Percentiles rank a stretch among this genome's conserved stretches.
Evolutionary conservation across 176 grass and related monocot genomes (phyloP).

Genomic region (Carex pumila): DNA sequence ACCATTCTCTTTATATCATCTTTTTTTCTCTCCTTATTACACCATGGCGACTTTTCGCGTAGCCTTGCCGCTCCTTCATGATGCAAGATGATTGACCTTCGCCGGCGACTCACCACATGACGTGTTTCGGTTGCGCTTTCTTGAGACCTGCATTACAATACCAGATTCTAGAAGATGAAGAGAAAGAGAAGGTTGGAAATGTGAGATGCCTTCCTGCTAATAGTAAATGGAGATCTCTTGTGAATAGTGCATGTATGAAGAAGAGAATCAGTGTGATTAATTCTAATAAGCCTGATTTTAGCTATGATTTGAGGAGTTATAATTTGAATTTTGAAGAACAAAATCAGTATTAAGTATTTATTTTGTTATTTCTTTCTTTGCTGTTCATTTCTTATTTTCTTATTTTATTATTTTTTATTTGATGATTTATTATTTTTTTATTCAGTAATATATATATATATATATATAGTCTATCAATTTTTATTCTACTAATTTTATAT

Average conservation of each 20-base stretch:
- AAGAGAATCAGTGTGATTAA: not conserved
- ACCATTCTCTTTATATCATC: not conserved
- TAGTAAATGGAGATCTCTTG: slow-evolving; percentile 11
- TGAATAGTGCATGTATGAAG: slow-evolving; percentile 6
- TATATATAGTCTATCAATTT: not conserved
- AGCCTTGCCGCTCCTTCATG: not conserved
- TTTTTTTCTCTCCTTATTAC: not conserved
- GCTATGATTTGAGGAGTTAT: slow-evolving; percentile 22
- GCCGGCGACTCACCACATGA: not conserved
- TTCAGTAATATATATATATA: no score
- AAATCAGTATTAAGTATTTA: no score
- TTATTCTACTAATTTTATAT: not conserved
- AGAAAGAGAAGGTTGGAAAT: slow-evolving; percentile 8
- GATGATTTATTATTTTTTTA: not conserved
- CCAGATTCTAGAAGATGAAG: not conserved
- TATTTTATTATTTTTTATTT: not conserved
- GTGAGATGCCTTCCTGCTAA: not conserved
- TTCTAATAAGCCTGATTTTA: not conserved
- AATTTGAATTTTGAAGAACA: slow-evolving; percentile 17
- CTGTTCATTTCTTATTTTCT: not conserved
- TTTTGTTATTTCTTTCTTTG: not conserved
- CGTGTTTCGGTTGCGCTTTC: slow-evolving; percentile 7
- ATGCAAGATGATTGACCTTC: slow-evolving; percentile 4
- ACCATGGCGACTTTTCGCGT: not conserved
- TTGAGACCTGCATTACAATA: not conserved